Base-by-base conservation (phyloP, 192 early-diverging fungal species). In the Backusella mclennaniae region DNA sequence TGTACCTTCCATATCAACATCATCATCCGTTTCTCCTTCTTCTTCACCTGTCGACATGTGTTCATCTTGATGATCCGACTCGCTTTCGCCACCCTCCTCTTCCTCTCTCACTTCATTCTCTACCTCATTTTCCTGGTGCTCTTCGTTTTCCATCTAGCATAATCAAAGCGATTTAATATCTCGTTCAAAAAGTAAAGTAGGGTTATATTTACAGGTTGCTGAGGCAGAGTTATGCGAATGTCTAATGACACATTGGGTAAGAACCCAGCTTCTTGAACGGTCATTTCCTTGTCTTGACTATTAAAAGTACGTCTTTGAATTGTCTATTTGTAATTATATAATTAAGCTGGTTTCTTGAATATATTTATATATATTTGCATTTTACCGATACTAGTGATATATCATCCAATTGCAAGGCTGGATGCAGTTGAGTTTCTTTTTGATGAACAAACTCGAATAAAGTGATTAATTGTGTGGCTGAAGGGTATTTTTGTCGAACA, bases 241-340 rank as follows among this genome's bases (percentile, higher is more conserved):
- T 77, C 53, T 15, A 77, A 23, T 12, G 76, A 72, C 19, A 72
- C 56, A 42, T 77, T 77, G 6, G 76, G 69, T 7, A 71, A 35
- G 36, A 71, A 72, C 15, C 76, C 76, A 3, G 76, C 76, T 42
- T 77, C 76, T 38, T 33, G 35, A 4, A 77, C 44, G 1, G 52
- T 19, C 35, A 72, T 77, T 14, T 35, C 17, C 6, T 68, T 35
- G 35, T 76, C 19, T n/a, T 70, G n/a, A 46, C 9, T n/a, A 17
- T n/a, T 56, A 39, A 76, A 76, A 5, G 8, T 76, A n/a, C 67
- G 67, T 53, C 75, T 68, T 31, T 68, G 75, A 17, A 36, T 53
- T 7, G 67, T 38, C 75, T 76, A 72, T 49, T 49, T 19, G 17
- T 49, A n/a, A n/a, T 49, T 0, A n/a, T 7, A 49, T 49, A 49